Evolutionary conservation across 1,284 basidiomycete species (phyloP), one percentile per base, ranked within the genome.

Genomic region (Cutaneotrichosporon arboriforme): DNA sequence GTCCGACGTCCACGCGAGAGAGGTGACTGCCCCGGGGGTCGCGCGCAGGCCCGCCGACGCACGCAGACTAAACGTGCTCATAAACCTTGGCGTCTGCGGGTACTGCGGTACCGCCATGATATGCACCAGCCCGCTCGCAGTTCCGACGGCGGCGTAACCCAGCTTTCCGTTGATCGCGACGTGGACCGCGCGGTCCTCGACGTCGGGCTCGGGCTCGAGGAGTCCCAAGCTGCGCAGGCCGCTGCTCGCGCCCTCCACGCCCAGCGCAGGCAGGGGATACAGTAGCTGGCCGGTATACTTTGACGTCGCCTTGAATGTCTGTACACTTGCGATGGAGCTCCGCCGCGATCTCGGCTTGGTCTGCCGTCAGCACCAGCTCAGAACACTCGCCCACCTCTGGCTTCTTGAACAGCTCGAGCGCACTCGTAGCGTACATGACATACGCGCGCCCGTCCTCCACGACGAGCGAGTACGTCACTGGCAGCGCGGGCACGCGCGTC

Each of bases 1-100:
- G 73, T 99, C 96, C 2, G 87, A 88, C 52, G 86, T 93, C 90
- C 92, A 97, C 60, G 90, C 83, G 70, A 97, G 79, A 13, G 83
- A 76, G 42, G 76, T 82, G 2, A 97, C 86, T n/a, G 80, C 72
- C 0, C 93, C 93, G 1, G 84, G 84, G 5, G 49, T 49, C 3
- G 54, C 46, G 54, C 65, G 61, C 3, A 68, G 54, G 47, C 65
- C 81, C 64, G 51, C 76, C 70, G 57, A 60, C 8, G 55, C 51
- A 23, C 62, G 62, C 23, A 71, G 54, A 42, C 67, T 58, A 10
- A 68, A 54, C 8, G 55, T 52, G 51, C 67, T 64, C n/a, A 64
- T 64, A 40, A 58, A 39, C 33, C 60, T 60, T 14, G 68, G 60
- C 36, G 46, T 33, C 33, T 55, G 55, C 10, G 60, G 62, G 42